A percentile compares a stretch with the other conserved stretches of the same genome.
Evolutionary conservation across 169 alveolate species (phyloP).

Genomic region (Eimeria necatrix): DNA sequence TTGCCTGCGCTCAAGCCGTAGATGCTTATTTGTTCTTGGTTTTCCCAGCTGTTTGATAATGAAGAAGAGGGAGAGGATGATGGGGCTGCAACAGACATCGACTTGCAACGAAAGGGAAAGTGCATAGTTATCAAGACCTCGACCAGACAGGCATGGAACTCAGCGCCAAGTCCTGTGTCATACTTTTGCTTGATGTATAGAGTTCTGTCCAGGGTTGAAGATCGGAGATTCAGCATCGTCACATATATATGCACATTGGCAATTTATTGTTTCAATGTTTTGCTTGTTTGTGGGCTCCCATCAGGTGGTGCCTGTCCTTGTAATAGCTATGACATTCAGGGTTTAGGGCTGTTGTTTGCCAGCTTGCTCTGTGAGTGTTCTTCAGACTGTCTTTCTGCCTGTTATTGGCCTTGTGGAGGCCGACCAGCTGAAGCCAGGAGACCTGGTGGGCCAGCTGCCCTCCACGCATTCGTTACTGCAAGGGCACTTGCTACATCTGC

Average conservation of each 20-base stretch:
- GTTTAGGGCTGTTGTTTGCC: not conserved
- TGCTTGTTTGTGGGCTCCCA: no score
- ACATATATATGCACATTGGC: no score
- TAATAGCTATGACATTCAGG: not conserved
- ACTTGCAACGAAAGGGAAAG: constrained; percentile 88
- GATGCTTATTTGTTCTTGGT: not conserved
- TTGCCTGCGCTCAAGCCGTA: no score
- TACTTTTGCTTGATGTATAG: no score
- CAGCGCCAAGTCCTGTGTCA: no score
- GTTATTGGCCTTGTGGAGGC: constrained; percentile 98
- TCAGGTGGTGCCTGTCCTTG: no score
- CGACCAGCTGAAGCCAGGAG: constrained; percentile 92
- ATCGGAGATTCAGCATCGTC: no score
- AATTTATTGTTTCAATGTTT: no score
- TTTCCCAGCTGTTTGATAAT: constrained; percentile 75
- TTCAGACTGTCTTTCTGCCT: constrained; percentile 98
- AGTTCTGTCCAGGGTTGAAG: no score
- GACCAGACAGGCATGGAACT: constrained; percentile 88
- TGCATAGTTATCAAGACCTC: constrained; percentile 95
- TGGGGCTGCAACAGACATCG: constrained; percentile 85
- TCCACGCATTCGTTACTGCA: not conserved
- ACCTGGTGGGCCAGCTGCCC: constrained; percentile 46
- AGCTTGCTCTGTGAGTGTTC: not conserved
- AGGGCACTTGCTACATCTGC: not conserved
- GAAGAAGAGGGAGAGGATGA: constrained; percentile 81